These are phyloP conservation scores for Platismatia glauca DNA, from an alignment of 495 filamentous ascomycete genomes.

Conservation along the genomic window DNA sequence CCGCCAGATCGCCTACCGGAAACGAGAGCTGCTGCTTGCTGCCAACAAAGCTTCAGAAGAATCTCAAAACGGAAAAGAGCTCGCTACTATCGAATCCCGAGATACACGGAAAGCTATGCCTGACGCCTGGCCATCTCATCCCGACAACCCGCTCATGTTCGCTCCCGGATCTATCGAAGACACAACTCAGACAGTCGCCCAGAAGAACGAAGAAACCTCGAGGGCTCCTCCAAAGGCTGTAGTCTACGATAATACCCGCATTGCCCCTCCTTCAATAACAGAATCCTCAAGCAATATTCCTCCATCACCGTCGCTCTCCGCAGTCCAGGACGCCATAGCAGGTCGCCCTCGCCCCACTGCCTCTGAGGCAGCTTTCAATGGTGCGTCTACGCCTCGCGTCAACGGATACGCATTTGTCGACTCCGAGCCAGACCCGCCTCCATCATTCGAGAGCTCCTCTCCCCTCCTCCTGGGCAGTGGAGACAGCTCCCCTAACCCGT, in stretches of 20 bases:
- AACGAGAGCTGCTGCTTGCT: slow-evolving; percentile 56
- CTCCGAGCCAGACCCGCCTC: slow-evolving; percentile 52
- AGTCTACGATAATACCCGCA: slow-evolving; percentile 73
- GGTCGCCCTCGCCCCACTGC: slow-evolving; percentile 56
- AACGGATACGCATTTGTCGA: slow-evolving; percentile 94
- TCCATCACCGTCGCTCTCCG: slow-evolving; percentile 72
- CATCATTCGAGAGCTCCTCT: slow-evolving; percentile 10
- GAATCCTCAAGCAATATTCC: slow-evolving; percentile 38
- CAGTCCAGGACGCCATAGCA: slow-evolving; percentile 77
- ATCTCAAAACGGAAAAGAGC: slow-evolving; percentile 33
- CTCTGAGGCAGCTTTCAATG: slow-evolving; percentile 56
- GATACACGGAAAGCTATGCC: slow-evolving; percentile 70
- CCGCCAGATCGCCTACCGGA: slow-evolving; percentile 72
- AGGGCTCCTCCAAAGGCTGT: slow-evolving; percentile 69
- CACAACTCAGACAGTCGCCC: slow-evolving; percentile 51
- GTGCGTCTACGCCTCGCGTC: slow-evolving; percentile 77
- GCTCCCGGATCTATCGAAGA: slow-evolving; percentile 60
- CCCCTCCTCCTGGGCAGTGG: slow-evolving; percentile 44
- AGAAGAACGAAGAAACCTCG: slow-evolving; percentile 60
- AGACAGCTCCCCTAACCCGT: slow-evolving; percentile 66
- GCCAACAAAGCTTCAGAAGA: slow-evolving; percentile 27
- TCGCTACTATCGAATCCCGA: slow-evolving; percentile 49
- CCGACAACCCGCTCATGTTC: slow-evolving; percentile 87
- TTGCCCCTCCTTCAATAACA: slow-evolving; percentile 39
- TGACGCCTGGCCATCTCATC: slow-evolving; percentile 62